Conservation (phyloP, 306 rosid species). For the cucumber (Cucumis sativus) region DNA sequence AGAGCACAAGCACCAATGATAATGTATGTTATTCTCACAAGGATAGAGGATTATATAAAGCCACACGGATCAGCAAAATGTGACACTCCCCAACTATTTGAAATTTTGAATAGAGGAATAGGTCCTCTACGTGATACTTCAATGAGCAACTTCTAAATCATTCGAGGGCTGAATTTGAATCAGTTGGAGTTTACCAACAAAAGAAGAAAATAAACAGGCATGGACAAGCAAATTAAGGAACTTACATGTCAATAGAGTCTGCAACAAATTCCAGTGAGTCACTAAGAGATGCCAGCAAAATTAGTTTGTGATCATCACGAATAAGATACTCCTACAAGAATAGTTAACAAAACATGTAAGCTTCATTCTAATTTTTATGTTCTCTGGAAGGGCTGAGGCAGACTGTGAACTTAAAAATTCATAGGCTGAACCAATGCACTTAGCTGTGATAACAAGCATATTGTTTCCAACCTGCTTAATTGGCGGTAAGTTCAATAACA, state of each 20-base stretch:
- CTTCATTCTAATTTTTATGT: neutral
- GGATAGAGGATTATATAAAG: neutral
- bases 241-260: conserved; percentile 87
- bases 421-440: neutral
- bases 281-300: conserved; percentile 94
- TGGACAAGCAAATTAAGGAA: conserved; percentile 12
- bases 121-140: neutral
- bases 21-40: neutral
- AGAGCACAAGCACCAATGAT: neutral
- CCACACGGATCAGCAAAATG: neutral
- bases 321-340: conserved; percentile 75
- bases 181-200: neutral
- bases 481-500: conserved; percentile 63
- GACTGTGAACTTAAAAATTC: neutral
- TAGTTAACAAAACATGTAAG: conserved; percentile 5
- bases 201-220: neutral
- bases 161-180: neutral
- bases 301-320: conserved; percentile 89
- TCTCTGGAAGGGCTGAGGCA: neutral
- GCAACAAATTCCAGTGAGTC: conserved; percentile 97
- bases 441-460: neutral
- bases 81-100: neutral
- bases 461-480: conserved; percentile 71
- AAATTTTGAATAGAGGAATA: neutral
- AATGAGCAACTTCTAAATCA: neutral